phyloP scores from a whole-genome alignment of 768 basidiomycete genomes.

The Collybiopsis luxurians region DNA sequence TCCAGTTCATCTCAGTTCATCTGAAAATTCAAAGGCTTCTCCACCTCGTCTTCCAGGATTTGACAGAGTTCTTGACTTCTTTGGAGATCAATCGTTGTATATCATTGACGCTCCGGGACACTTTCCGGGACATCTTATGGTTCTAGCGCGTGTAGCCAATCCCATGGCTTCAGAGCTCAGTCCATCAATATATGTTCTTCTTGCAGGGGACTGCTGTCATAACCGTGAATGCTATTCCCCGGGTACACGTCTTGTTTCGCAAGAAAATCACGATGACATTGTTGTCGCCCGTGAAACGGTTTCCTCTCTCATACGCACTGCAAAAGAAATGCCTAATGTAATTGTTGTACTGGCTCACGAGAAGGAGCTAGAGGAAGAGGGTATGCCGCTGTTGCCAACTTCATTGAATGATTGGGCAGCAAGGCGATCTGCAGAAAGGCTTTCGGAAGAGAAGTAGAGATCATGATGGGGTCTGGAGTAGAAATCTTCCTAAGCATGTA shows the following conservation, averaged over 20 bases:
- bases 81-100: conserved; percentile 10
- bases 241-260: background rate
- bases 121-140: conserved; percentile 11
- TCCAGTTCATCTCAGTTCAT: background rate
- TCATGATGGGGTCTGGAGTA: too few species aligned
- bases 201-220: conserved; percentile 3
- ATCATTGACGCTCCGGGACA: conserved; percentile 14
- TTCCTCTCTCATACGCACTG: background rate
- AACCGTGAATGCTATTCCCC: background rate
- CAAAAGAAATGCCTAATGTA: background rate
- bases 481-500: too few species aligned
- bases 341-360: conserved; percentile 2
- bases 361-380: conserved; percentile 1
- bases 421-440: background rate
- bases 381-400: background rate
- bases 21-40: background rate
- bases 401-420: conserved; percentile 2
- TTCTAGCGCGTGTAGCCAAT: conserved; percentile 8
- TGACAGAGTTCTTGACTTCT: background rate
- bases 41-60: background rate
- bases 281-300: background rate
- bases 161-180: background rate
- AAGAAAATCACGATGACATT: background rate
- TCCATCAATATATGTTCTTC: background rate
- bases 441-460: too few species aligned